Base-by-base conservation (phyloP, 257 asterid species). In the Nicotiana tomentosiformis region DNA sequence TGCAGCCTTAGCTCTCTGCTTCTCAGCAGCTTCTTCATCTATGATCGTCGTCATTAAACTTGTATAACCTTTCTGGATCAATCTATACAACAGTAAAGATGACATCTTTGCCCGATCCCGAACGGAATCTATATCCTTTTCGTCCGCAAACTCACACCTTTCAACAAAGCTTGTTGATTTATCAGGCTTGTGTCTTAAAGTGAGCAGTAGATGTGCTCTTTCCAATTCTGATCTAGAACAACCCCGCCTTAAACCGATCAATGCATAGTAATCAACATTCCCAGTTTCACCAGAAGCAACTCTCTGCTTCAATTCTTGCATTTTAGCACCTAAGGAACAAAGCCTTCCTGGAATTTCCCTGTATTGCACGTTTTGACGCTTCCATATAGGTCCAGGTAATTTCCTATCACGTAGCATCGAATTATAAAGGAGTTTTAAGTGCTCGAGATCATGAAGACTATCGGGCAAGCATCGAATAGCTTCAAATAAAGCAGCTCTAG, bases 391-490 rank as follows among this genome's bases (percentile, higher is more conserved):
- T 1, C 95, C 97, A 3, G 93, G 94, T 7, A 92, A 7, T 66
- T 90, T 93, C 62, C 97, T 70, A 55, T 93, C 94, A 0, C 97
- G 90, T 2, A 93, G 84, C 62, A 91, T 89, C 0, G 98, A 88
- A 80, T 93, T 93, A 82, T 92, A 93, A 53, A 93, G 76, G 30
- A 93, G 90, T 49, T 93, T 93, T 70, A 93, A 77, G 84, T 93
- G 98, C 83, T 93, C 98, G 8, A 93, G 88, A 81, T 93, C 98
- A 35, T 93, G 98, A 66, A 93, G 97, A 46, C 93, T 87, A 29
- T 93, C 98, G 0, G 97, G 93, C 37, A 92, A 82, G 61, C 98
- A 91, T 82, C 94, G 77, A 7, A 93, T 86, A 26, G 92, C 55
- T 76, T 93, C 98, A 61, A 93, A 93, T 61, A 93, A 43, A 23